Evolutionary conservation across 768 basidiomycete species (phyloP).

Genomic region (Royoungia palumana): DNA sequence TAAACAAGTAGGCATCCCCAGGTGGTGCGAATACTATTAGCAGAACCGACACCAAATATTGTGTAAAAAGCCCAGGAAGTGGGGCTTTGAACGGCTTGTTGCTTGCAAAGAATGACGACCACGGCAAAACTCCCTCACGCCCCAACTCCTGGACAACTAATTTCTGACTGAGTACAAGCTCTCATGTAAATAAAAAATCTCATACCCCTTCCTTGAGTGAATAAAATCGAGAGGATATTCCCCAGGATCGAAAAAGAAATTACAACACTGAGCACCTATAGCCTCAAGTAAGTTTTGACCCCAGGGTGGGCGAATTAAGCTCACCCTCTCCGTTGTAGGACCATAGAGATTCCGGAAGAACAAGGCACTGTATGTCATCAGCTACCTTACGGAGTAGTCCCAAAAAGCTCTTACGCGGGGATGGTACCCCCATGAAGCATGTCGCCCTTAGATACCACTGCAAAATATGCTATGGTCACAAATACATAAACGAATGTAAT

Average conservation of each 20-base stretch:
- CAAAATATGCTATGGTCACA: slow-evolving; percentile 72
- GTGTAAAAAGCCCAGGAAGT: slow-evolving; percentile 55
- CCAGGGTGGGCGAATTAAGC: background rate
- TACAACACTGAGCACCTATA: slow-evolving; percentile 55
- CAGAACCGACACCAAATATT: slow-evolving; percentile 56
- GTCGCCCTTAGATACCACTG: slow-evolving; percentile 66
- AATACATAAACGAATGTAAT: slow-evolving; percentile 61
- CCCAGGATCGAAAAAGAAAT: slow-evolving; percentile 65
- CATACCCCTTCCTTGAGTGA: slow-evolving; percentile 62
- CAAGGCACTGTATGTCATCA: slow-evolving; percentile 43
- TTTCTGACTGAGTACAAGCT: slow-evolving; percentile 3
- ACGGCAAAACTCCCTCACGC: slow-evolving; percentile 66
- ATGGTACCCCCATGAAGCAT: slow-evolving; percentile 63
- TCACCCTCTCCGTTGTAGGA: slow-evolving; percentile 53
- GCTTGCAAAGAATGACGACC: slow-evolving; percentile 63
- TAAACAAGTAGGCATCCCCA: slow-evolving; percentile 73
- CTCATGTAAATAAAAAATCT: slow-evolving; percentile 2
- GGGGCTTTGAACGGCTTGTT: slow-evolving; percentile 72
- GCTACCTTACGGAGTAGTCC: background rate
- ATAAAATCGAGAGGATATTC: slow-evolving; percentile 60
- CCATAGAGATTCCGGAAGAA: slow-evolving; percentile 78
- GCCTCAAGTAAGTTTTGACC: slow-evolving; percentile 1
- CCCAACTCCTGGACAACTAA: slow-evolving; percentile 72
- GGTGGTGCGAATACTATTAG: slow-evolving; percentile 58
- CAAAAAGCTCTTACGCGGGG: slow-evolving; percentile 50